Evolutionary conservation across 306 rosid genomes (phyloP), one percentile per base, ranked within the genome.

Genomic region (Cyclanthera cordifolia): DNA sequence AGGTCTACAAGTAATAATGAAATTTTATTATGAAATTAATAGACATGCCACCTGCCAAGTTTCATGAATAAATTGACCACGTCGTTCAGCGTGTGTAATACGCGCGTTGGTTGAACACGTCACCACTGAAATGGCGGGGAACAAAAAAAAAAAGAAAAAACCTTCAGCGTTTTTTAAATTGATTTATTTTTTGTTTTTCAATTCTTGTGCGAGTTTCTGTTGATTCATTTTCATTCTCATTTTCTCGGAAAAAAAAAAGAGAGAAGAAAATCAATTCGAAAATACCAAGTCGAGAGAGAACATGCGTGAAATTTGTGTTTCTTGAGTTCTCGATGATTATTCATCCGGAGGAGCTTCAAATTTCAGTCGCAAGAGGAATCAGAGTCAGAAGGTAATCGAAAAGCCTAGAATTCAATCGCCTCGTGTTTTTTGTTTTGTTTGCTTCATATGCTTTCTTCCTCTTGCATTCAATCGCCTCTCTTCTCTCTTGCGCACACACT

Each of bases 401-500:
- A n/a, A n/a, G n/a, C n/a, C n/a, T n/a, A n/a, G n/a, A n/a, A n/a
- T n/a, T n/a, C n/a, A n/a, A n/a, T n/a, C n/a, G n/a, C n/a, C n/a
- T n/a, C n/a, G n/a, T n/a, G n/a, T 60, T 53, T 51, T 46, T 48
- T 34, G 8, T 34, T 34, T 34, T 47, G 17, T 71, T 68, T 72
- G 53, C 41, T 74, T 75, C 78, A 65, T 53, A 64, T 45, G 54
- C 70, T 66, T 70, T 69, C 67, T 73, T 75, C 80, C 78, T 58
- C 79, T 30, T 23, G 39, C 41, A 15, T 80, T 54, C 52, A 27
- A 47, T 68, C 58, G 30, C 56, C 27, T 68, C 48, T 69, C 30
- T 68, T 50, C 73, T 69, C 73, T 69, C 48, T 28, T 24, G 48
- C 59, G 32, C 69, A 41, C 78, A 14, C 48, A 43, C 71, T 63